Base-by-base conservation (phyloP, 345 rosid genomes). In the Aethionema arabicum region DNA sequence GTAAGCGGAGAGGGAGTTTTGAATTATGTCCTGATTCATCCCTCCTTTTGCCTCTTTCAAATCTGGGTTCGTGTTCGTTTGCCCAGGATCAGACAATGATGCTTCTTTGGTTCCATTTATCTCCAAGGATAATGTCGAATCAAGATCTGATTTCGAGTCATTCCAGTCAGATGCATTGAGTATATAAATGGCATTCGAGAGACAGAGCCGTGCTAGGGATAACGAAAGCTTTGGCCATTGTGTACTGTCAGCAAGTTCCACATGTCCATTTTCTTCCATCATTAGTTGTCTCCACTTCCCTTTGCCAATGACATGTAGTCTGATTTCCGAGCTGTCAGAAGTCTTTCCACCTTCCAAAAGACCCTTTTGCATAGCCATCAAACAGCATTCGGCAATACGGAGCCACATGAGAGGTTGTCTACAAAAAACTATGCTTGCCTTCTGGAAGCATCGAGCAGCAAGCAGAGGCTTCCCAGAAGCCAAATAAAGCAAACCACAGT, bases 201-300 rank as follows among this genome's bases (percentile, higher is more conserved):
- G 89, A 80, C 86, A 95, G 59, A 82, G 78, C 35, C 93, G 88
- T 47, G 99, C 99, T 36, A 86, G 70, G 45, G 90, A 58, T 67
- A 90, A 10, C 39, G 97, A 90, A 53, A 90, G 93, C 74, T 79
- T 80, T 36, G 80, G 83, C 63, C 81, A 84, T 42, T 83, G 79
- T 62, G 75, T 79, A 50, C 52, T 64, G 29, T 79, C 77, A 40
- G 66, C 56, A 61, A 47, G 68, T 72, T 76, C 82, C 45, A 69
- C 69, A 21, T 27, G 44, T 45, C 84, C 81, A 13, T 82, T 85
- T 40, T 80, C 83, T 67, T 80, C 88, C 48, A 90, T 49, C 39
- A 78, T 75, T 61, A 95, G 90, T 47, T 78, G 74, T 77, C 99
- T 86, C 96, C 95, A 88, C 68, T 83, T 95, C 61, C 99, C 99